Percentiles rank a stretch among this genome's conserved stretches.
phyloP scores from a whole-genome alignment of 2,329 filamentous ascomycete genomes.

The Cytospora piceae region DNA sequence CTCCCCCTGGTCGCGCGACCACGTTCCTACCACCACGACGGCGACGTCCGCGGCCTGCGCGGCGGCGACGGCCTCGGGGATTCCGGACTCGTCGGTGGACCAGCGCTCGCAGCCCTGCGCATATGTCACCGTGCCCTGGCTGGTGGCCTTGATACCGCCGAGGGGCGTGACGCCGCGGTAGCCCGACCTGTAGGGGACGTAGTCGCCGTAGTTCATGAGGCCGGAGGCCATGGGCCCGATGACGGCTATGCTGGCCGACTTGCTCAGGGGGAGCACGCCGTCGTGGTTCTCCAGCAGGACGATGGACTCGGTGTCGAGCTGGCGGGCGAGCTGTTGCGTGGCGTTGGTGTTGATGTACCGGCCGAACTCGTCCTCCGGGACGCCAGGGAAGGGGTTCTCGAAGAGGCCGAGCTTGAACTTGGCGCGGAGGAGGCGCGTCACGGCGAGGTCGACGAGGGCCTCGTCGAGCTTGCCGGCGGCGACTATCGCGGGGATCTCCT shows the following conservation, averaged over 20 bases:
- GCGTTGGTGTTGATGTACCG: slow-evolving; percentile 65
- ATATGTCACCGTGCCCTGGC: slow-evolving; percentile 65
- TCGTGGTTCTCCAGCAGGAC: slow-evolving; percentile 64
- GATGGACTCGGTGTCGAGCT: slow-evolving; percentile 67
- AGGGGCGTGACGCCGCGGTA: slow-evolving; percentile 70
- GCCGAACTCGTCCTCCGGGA: slow-evolving; percentile 57
- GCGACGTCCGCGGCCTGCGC: slow-evolving; percentile 71
- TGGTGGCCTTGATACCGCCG: slow-evolving; percentile 67
- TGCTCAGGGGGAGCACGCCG: slow-evolving; percentile 57
- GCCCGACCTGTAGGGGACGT: slow-evolving; percentile 68
- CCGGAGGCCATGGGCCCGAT: slow-evolving; percentile 77
- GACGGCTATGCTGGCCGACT: slow-evolving; percentile 70
- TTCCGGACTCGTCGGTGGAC: slow-evolving; percentile 71
- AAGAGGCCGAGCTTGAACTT: slow-evolving; percentile 75
- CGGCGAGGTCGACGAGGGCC: slow-evolving; percentile 65
- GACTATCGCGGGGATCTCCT: slow-evolving; percentile 67
- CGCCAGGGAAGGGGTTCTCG: slow-evolving; percentile 68
- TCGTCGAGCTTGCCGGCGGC: slow-evolving; percentile 63
- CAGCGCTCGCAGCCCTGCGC: slow-evolving; percentile 73
- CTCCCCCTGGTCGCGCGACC: slow-evolving; percentile 73
- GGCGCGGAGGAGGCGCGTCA: slow-evolving; percentile 64
- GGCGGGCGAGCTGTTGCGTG: slow-evolving; percentile 60
- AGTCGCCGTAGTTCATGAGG: slow-evolving; percentile 75
- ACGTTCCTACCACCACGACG: slow-evolving; percentile 74
- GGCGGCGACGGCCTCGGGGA: slow-evolving; percentile 66